Base-by-base conservation (phyloP, 2,329 filamentous ascomycete genomes). In the Diaporthe sp. region DNA sequence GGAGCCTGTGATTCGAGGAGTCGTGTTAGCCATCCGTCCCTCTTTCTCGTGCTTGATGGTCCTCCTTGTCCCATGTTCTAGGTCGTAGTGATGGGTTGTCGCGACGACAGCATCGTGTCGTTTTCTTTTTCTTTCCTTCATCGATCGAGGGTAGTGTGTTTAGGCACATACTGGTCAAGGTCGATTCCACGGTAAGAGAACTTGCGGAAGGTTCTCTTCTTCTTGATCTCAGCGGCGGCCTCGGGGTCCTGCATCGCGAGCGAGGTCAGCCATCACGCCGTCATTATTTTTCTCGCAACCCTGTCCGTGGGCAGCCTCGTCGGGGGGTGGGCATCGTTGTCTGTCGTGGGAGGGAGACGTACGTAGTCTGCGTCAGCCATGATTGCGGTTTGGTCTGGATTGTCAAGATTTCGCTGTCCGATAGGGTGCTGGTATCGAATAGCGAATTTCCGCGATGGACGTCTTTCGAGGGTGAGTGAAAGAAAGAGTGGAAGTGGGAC, bases 151-250 rank as follows among this genome's bases (percentile, higher is more conserved):
- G 15, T 39, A 15, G 10, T 34, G 46, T 37, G 10, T 10, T 34
- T 67, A 51, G 71, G 49, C 81, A 90, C 95, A 85, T 96, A 98
- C 96, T 98, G 95, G 88, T 99, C 97, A 88, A 99, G 96, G 89
- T 99, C 97, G 88, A 99, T 95, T 86, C 97, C 97, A 87, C 97
- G 95, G 95, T 98, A 99, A 83, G 96, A 97, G 88, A 98, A 99
- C 94, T 98, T 99, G 91, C 95, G 94, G 94, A 98, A 98, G 84
- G 95, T 91, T 96, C 97, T 98, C 92, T 94, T 98, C 92, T 95
- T 98, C 95, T 98, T 99, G 89, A 99, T 91, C 94, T 98, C 97
- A 87, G 95, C 96, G 89, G 96, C 96, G 92, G 97, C 95, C 91
- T 97, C 95, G 87, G 96, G 93, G 91, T 98, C 96, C 95, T 98